These are phyloP conservation scores for Vitis hybrid DNA, from an alignment of 177 flowering plant species.

Conservation along the genomic window DNA sequence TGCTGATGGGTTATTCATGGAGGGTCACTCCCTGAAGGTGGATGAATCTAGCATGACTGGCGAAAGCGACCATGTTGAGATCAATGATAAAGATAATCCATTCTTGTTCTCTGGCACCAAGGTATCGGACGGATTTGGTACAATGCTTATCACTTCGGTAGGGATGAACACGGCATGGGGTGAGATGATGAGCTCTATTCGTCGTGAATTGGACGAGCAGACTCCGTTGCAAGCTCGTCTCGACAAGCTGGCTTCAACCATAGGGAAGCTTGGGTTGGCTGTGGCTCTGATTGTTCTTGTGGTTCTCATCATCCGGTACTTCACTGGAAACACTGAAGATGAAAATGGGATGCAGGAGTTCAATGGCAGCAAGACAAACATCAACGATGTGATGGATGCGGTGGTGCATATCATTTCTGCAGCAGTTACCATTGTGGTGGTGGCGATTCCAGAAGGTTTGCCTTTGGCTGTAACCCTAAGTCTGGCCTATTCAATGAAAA, in stretches of 20 bases:
- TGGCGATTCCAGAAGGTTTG: slow-evolving; percentile 45
- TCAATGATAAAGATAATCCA: slow-evolving; percentile 13
- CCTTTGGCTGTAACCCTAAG: slow-evolving; percentile 44
- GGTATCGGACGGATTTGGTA: slow-evolving; percentile 29
- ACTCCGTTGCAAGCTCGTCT: slow-evolving; percentile 37
- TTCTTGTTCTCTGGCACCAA: slow-evolving; percentile 38
- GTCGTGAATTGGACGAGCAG: slow-evolving; percentile 15
- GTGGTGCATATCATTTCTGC: slow-evolving; percentile 26
- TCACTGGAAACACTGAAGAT: slow-evolving; percentile 33
- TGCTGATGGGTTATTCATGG: slow-evolving; percentile 31
- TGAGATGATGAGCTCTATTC: slow-evolving; percentile 30
- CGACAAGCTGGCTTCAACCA: slow-evolving; percentile 24
- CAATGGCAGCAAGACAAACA: slow-evolving; percentile 18
- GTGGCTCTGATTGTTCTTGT: slow-evolving; percentile 33
- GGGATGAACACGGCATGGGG: slow-evolving; percentile 42
- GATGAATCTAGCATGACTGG: slow-evolving; percentile 45
- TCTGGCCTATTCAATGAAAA: slow-evolving; percentile 44
- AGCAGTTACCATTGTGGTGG: slow-evolving; percentile 41
- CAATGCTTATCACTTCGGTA: slow-evolving; percentile 36
- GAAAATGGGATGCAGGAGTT: slow-evolving; percentile 22
- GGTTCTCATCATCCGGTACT: slow-evolving; percentile 28
- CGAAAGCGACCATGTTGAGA: slow-evolving; percentile 35
- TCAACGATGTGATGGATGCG: slow-evolving; percentile 24
- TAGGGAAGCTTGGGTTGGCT: slow-evolving; percentile 31
- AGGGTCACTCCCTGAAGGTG: slow-evolving; percentile 28